Conservation (phyloP, 371 early-diverging fungal genomes). For the Zancudomyces culisetae region DNA sequence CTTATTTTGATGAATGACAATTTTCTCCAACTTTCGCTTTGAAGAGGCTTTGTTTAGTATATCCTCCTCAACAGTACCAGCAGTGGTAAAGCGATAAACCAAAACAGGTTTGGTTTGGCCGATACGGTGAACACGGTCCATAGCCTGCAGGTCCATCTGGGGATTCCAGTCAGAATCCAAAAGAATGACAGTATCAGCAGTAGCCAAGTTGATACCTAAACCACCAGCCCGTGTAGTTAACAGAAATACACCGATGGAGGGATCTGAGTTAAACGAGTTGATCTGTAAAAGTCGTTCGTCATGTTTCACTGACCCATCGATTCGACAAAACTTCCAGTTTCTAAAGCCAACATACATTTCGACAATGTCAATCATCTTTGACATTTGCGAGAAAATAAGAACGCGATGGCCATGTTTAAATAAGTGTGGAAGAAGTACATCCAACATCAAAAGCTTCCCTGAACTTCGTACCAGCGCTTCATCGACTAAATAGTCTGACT, state of each 20-base stretch:
- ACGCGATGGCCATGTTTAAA: conserved; percentile 68
- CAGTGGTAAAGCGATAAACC: conserved; percentile 72
- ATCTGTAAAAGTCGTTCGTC: conserved; percentile 65
- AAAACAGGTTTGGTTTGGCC: conserved; percentile 85
- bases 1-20: conserved; percentile 62
- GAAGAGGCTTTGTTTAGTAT: conserved; percentile 56
- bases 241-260: conserved; percentile 59
- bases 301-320: conserved; percentile 78
- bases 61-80: conserved; percentile 66
- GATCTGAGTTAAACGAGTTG: conserved; percentile 30
- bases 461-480: conserved; percentile 24
- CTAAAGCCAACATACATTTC: conserved; percentile 71
- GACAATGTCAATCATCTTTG: conserved; percentile 76
- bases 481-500: conserved; percentile 16
- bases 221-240: conserved; percentile 95
- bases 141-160: conserved; percentile 93
- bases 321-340: conserved; percentile 67
- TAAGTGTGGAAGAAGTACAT: conserved; percentile 57
- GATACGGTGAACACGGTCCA: conserved; percentile 91
- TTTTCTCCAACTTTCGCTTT: conserved; percentile 76
- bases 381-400: conserved; percentile 88
- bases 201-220: conserved; percentile 82
- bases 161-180: conserved; percentile 95
- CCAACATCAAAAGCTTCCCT: conserved; percentile 77
- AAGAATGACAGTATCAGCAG: conserved; percentile 87